Evolutionary conservation across 805 yeast species (phyloP), one percentile per base, ranked within the genome.

Genomic region (Limtongozyma cylindracea): DNA sequence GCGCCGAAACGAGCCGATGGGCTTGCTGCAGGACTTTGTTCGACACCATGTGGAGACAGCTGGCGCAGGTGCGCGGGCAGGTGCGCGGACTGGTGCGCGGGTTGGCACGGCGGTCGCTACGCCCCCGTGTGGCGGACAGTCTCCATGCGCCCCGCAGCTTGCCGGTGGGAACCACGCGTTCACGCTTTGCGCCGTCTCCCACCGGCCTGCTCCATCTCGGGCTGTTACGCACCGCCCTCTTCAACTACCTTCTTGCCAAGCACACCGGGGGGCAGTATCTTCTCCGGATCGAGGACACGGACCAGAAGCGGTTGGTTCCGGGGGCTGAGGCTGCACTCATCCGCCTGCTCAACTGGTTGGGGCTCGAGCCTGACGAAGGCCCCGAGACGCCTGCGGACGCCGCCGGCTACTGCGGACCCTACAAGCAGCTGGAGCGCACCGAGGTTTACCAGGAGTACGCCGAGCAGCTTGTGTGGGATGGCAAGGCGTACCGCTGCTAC

Each of bases 161-260:
- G 20, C 63, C 67, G 1, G 30, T 25, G 1, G 17, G 27, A 1
- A 78, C 88, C 0, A 91, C 67, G 0, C 45, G 94, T 30, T 76
- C 96, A 1, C 48, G 99, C 30, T 88, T 88, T 44, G 99, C 99
- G 0, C 98, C 99, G 0, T 80, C 95, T 2, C 99, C 99, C 1
- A 88, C 99, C 0, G 99, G 99, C 0, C 62, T 62, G 28, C 51
- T 88, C n/a, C 99, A 88, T 39, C 40, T 88, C 27, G 99, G 99
- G 0, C 82, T 95, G 0, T 39, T 88, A 20, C 49, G 99, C 39
- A 88, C 99, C 1, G 96, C 96, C 0, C 43, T 88, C 11, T 88
- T 78, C 45, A 88, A 88, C 41, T 88, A 68, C 34, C 42, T 88
- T 10, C 45, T 76, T 10, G 96, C 98, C 0, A 63, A 53, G 32